A percentile compares a stretch with the other conserved stretches of the same genome.
Conservation (phyloP, 495 filamentous ascomycete species). For the Neurospora discreta region DNA sequence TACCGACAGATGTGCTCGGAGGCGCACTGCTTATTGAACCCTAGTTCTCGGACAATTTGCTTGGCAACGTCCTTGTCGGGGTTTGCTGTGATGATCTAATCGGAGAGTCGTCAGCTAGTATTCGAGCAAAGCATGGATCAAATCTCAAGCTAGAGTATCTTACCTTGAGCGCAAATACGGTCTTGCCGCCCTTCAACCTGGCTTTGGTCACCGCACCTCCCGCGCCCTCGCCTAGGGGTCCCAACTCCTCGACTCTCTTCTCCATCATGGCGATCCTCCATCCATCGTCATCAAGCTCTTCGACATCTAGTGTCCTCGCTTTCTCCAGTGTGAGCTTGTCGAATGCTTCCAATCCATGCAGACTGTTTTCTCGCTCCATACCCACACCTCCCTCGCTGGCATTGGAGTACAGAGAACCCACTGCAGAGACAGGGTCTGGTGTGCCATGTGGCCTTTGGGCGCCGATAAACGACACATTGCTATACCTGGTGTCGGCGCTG, state of each 20-base stretch:
- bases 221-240: slow-evolving; percentile 87
- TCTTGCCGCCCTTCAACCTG: slow-evolving; percentile 79
- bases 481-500: slow-evolving; percentile 73
- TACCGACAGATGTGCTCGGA: slow-evolving; percentile 93
- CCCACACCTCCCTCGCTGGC: slow-evolving; percentile 48
- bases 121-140: not conserved
- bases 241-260: slow-evolving; percentile 76
- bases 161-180: slow-evolving; percentile 94
- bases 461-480: slow-evolving; percentile 58
- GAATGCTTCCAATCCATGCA: slow-evolving; percentile 56
- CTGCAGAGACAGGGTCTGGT: slow-evolving; percentile 80
- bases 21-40: slow-evolving; percentile 94
- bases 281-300: slow-evolving; percentile 86
- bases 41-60: slow-evolving; percentile 89
- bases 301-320: slow-evolving; percentile 73
- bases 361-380: slow-evolving; percentile 67
- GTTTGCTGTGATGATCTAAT: slow-evolving; percentile 91
- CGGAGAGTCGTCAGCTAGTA: slow-evolving; percentile 14
- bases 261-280: slow-evolving; percentile 89
- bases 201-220: slow-evolving; percentile 92
- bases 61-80: slow-evolving; percentile 96
- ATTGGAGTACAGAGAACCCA: slow-evolving; percentile 73
- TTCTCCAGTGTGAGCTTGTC: slow-evolving; percentile 68
- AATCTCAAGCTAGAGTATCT: slow-evolving; percentile 8
- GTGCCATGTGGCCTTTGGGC: slow-evolving; percentile 45